These are phyloP conservation scores for Primulina tabacum DNA, from an alignment of 257 asterid genomes.

Conservation along the genomic window DNA sequence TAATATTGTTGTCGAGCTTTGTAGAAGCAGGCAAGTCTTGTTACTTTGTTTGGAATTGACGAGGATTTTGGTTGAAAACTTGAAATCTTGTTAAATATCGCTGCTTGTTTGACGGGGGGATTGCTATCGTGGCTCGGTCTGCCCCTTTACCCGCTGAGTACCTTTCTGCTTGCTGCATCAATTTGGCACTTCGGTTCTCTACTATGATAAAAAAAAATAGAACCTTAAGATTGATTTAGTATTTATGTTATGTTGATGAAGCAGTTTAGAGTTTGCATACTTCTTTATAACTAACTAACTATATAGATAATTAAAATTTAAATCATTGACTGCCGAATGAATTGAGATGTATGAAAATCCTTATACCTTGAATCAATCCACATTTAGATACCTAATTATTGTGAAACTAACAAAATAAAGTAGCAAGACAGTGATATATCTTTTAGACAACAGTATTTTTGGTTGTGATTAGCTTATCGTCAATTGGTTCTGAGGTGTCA, in stretches of 20 bases:
- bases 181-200: too few species aligned
- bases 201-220: too few species aligned
- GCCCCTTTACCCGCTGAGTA: not conserved
- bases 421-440: not conserved
- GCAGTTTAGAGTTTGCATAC: too few species aligned
- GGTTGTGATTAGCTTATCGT: not conserved
- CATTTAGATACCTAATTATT: not conserved
- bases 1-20: constrained; percentile 88
- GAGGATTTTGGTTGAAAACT: not conserved
- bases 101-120: not conserved
- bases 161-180: not conserved
- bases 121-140: too few species aligned
- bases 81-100: not conserved
- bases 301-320: too few species aligned
- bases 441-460: not conserved
- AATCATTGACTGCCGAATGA: too few species aligned
- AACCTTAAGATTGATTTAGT: too few species aligned
- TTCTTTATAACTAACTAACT: too few species aligned
- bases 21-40: constrained; percentile 84
- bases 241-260: too few species aligned
- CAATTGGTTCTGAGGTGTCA: not conserved
- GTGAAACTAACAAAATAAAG: not conserved
- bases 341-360: too few species aligned
- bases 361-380: not conserved
- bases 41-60: not conserved